Evolutionary conservation across 345 rosid species (phyloP), one percentile per base, ranked within the genome.

Genomic region (Dipteronia dyeriana): DNA sequence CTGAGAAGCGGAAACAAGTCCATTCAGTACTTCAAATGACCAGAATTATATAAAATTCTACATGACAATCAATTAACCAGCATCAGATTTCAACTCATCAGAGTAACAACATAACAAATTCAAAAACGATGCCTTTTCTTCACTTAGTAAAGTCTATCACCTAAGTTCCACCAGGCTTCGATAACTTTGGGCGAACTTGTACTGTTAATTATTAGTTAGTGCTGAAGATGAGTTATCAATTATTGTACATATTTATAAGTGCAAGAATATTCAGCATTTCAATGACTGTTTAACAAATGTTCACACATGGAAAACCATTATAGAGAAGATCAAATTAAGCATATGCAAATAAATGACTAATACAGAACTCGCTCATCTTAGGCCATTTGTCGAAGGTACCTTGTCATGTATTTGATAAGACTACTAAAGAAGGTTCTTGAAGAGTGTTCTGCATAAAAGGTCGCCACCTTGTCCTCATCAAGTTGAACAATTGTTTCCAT

Each of bases 361-460:
- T n/a, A 5, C 14, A 31, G 22, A 22, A 43, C 9, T 57, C 3
- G 22, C 26, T 59, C 63, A 59, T 59, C 63, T 59, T n/a, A 19
- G 57, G 57, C 7, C 57, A 53, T 53, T 53, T 53, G n/a, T 16
- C n/a, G 53, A 66, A 71, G 64, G n/a, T 80, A 95, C 97, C 97
- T 91, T 0, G 90, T 89, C 91, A 95, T 91, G 85, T 92, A 95
- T 71, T 84, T 79, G 81, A 91, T 78, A 17, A 95, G 95, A 81
- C 85, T 31, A 56, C 81, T 62, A 70, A 95, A 92, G 86, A 95
- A 95, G 77, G 73, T 78, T 78, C 75, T 89, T 6, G 88, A 84
- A 29, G 91, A 87, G 74, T 95, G 98, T 79, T 95, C 97, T 0
- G 83, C 81, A 72, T 95, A 95, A 87, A 95, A 95, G 34, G 39